Evolutionary conservation across 2,329 filamentous ascomycete genomes (phyloP).

Genomic region (Dryadomyces sulphureus): DNA sequence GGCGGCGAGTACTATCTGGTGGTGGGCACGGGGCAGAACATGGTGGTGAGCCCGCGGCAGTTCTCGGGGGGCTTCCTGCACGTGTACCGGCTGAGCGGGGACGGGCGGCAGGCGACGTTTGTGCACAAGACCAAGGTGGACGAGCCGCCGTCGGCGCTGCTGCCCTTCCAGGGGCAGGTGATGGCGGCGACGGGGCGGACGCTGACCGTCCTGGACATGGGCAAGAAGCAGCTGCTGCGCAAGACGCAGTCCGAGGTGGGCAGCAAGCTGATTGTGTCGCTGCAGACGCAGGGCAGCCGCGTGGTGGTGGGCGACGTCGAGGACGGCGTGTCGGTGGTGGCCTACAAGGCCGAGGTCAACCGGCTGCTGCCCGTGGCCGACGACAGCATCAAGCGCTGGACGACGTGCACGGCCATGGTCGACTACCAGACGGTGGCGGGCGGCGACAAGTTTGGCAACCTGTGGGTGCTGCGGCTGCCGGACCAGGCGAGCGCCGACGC

Average conservation of each 20-base stretch:
- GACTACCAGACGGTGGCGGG: conserved; percentile 94
- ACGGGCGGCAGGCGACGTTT: conserved; percentile 80
- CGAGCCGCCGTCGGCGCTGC: conserved; percentile 74
- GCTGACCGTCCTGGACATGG: conserved; percentile 80
- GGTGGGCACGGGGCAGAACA: conserved; percentile 85
- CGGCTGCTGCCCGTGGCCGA: conserved; percentile 87
- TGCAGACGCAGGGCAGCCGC: conserved; percentile 81
- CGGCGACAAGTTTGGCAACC: conserved; percentile 93
- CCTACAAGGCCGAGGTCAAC: conserved; percentile 87
- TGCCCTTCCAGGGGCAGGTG: conserved; percentile 84
- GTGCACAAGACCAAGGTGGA: conserved; percentile 94
- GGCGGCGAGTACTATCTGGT: conserved; percentile 84
- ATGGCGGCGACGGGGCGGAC: conserved; percentile 73
- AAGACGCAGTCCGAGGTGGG: conserved; percentile 75
- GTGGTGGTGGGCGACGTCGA: conserved; percentile 88
- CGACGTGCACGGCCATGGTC: conserved; percentile 80
- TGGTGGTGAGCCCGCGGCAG: conserved; percentile 62
- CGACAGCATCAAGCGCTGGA: conserved; percentile 81
- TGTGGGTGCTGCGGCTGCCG: conserved; percentile 84
- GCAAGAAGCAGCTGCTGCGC: conserved; percentile 79
- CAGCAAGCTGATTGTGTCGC: conserved; percentile 69
- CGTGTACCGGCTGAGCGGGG: conserved; percentile 77
- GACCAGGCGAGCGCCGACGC: conserved; percentile 75
- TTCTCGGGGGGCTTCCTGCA: conserved; percentile 75
- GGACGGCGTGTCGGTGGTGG: conserved; percentile 80